Evolutionary conservation across 768 basidiomycete genomes (phyloP), one percentile per base, ranked within the genome.

Genomic region (Russula abietina): DNA sequence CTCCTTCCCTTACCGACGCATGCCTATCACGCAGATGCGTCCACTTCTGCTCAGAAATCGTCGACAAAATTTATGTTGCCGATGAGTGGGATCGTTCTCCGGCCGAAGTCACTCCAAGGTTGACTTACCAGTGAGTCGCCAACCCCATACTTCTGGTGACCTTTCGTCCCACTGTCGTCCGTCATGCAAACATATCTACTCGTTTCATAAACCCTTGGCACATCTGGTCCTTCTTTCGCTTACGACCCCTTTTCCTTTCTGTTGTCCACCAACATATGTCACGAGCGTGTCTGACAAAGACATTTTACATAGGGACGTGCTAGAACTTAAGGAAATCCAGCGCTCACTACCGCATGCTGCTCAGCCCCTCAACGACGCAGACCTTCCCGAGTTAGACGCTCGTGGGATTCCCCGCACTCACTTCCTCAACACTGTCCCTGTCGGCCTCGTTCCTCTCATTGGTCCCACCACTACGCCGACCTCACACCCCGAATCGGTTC

Each of bases 71-170:
- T 11, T 80, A 80, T 69, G 72, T 78, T 33, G 89, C 86, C 3
- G 89, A 91, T 71, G 87, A 88, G 60, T 90, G 89, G 89, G 89
- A 91, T 71, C 79, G 89, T 17, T 88, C 86, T 1, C 88, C 89
- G 3, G 79, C 80, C 2, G 84, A 87, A 45, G 83, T 86, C 28
- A 80, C 85, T 7, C 78, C 78, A 36, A 80, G 78, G 62, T 74
- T 90, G 66, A 79, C 82, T 2, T 90, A 88, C 70, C 79, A 84
- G 87, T 89, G 70, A 80, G 86, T 81, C 33, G 16, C 26, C 52
- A n/a, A 33, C 24, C 16, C 24, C 48, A 36, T 10, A 33, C 26
- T 45, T 12, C 16, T 39, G 24, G 38, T n/a, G 17, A 14, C n/a
- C 32, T 19, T 14, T 41, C 17, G n/a, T 59, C 22, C 53, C 22